Evolutionary conservation across 257 asterid species (phyloP).

Genomic region (Echium plantagineum): DNA sequence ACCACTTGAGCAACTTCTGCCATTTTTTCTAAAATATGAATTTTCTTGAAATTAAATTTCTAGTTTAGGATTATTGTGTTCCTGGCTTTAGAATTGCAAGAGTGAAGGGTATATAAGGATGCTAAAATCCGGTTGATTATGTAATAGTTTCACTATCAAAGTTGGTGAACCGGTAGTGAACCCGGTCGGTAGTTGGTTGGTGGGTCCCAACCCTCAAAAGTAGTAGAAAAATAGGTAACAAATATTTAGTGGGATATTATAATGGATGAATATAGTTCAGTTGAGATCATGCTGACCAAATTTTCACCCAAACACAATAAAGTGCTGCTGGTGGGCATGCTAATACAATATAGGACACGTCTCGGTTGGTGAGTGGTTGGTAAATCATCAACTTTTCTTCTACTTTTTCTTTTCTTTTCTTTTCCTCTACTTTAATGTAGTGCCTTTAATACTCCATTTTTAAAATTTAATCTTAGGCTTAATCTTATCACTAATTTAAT

Average conservation of each 20-base stretch:
- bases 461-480: too few species aligned
- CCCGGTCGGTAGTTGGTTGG: conserved; percentile 45
- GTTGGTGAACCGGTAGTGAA: conserved; percentile 15
- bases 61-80: not conserved
- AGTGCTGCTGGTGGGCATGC: not conserved
- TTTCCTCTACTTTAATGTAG: not conserved
- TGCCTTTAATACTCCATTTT: too few species aligned
- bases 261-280: too few species aligned
- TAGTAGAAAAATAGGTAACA: not conserved
- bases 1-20: conserved; percentile 8
- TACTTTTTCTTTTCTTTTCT: not conserved
- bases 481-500: too few species aligned
- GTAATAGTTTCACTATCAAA: not conserved
- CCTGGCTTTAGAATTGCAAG: not conserved
- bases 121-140: conserved; percentile 4
- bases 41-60: not conserved
- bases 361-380: conserved; percentile 1
- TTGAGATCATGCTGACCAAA: conserved; percentile 1
- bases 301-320: not conserved
- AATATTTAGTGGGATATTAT: too few species aligned
- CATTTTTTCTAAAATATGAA: not conserved
- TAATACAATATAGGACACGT: not conserved
- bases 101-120: conserved; percentile 1
- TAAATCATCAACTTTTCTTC: not conserved
- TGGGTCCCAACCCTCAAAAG: conserved; percentile 2